Base-by-base conservation (phyloP, 1,139 yeast genomes). In the Blastobotrys buckinghamii region DNA sequence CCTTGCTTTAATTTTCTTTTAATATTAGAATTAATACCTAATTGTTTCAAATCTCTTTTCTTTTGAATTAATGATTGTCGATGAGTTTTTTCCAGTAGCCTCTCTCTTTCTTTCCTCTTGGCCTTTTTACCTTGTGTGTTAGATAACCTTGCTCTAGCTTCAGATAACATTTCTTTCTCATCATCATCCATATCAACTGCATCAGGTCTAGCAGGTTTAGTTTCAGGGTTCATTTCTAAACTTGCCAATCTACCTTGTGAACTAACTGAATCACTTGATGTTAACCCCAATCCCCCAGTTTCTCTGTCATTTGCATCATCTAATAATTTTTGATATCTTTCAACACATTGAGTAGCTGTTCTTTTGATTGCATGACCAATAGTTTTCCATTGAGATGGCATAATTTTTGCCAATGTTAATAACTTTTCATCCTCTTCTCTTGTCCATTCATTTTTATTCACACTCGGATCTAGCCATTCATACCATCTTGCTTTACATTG, bases 81-180 rank as follows among this genome's bases (percentile, higher is more conserved):
- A 58, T 80, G 77, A 50, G 86, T 82, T 60, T 84, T 90, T 45
- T 82, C 86, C 29, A 81, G 63, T 78, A 88, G 77, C 49, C 94
- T 72, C 61, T 92, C 98, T 50, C 98, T 73, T 2, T 85, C 88
- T 62, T 90, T 87, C 52, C 98, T 70, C 53, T 89, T 86, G 0
- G 97, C 97, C 67, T 92, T 92, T 59, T 90, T 89, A 53, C 98
- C 98, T 63, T 85, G 92, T 0, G 97, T 90, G 59, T 88, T 90
- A 9, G 96, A 88, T 55, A 92, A 70, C 58, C 98, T 76, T 1
- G 97, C 96, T 48, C 85, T 77, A 0, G 98, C 97, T 62, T 92
- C 98, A 9, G 90, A 81, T 10, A 92, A 68, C 97, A 92, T 89
- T 63, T 92, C 97, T 53, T 78, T 70, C 59, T 92, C 96, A 53